Base-by-base conservation (phyloP, 305 asterid genomes). In the Salvia sclarea region DNA sequence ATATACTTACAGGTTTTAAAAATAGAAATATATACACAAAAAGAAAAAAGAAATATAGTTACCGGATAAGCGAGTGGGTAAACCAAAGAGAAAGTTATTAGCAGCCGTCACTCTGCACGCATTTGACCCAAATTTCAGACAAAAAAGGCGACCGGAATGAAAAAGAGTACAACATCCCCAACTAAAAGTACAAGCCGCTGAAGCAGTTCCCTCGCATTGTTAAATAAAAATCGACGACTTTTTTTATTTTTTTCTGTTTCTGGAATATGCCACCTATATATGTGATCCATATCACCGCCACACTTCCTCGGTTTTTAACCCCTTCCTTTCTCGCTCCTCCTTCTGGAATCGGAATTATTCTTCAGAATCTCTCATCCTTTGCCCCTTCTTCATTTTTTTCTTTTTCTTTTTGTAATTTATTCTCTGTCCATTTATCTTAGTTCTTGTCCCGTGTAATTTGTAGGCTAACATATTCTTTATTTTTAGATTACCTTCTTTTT, bases 311-410 rank as follows among this genome's bases (percentile, higher is more conserved):
- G 64, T 52, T 43, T 30, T 6, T 5, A 58, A 18, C 30, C 64
- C 20, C 12, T n/a, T 3, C 2, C 31, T 12, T 35, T 14, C 22
- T 18, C 62, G 44, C 62, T 62, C 63, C 68, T 22, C 75, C 63
- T 37, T 61, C 64, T 61, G 61, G 82, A 76, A 73, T 76, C 75
- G 10, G 79, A 57, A 74, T 76, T 64, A 71, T 82, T 69, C 86
- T 69, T 50, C 75, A 74, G 84, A 79, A 68, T 81, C 78, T 68
- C 24, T 61, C 48, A 8, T 45, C 56, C 68, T 33, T 43, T n/a
- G 41, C 21, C 35, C 41, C 33, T 48, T 44, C 28, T 11, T 21
- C 33, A 28, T 28, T 40, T 33, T 52, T 3, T 12, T 21, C 4
- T 30, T 41, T 25, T 17, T 1, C 14, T 22, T 9, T 8, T 50